Conservation (phyloP, 1,284 basidiomycete genomes). For the Rhodotorula sp. region DNA sequence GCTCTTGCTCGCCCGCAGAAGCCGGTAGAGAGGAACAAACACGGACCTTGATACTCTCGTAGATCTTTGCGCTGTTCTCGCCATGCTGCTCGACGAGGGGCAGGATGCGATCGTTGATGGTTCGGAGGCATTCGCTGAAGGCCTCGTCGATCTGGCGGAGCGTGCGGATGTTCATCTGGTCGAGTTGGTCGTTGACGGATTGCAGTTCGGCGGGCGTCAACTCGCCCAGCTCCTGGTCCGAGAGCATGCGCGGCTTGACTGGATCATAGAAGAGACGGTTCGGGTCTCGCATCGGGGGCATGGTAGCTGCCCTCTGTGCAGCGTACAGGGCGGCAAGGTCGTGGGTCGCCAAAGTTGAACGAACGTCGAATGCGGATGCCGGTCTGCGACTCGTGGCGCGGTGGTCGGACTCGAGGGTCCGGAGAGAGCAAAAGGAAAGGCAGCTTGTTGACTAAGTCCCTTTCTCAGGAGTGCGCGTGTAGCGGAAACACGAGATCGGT, state of each 20-base stretch:
- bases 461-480: too few relatives aligned
- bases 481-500: too few relatives aligned
- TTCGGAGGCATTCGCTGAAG: conserved; percentile 37
- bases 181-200: conserved; percentile 42
- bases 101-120: conserved; percentile 40
- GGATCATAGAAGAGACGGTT: conserved; percentile 37
- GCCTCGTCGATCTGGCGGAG: conserved; percentile 43
- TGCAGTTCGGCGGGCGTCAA: conserved; percentile 38
- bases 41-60: conserved; percentile 44
- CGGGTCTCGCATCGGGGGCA: conserved; percentile 28
- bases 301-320: not conserved
- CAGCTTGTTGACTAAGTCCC: too few relatives aligned
- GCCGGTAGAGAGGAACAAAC: not conserved
- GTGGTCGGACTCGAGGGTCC: too few relatives aligned
- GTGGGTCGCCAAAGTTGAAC: too few relatives aligned
- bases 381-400: too few relatives aligned
- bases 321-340: not conserved
- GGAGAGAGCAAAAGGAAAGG: too few relatives aligned
- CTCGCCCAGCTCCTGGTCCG: conserved; percentile 31
- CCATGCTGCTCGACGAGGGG: conserved; percentile 42
- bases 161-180: conserved; percentile 42
- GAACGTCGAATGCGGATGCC: too few relatives aligned
- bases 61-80: conserved; percentile 41
- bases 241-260: conserved; percentile 34
- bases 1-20: not conserved